Conservation (phyloP, 2,329 filamentous ascomycete genomes). For the Pestalotiopsis sp. region DNA sequence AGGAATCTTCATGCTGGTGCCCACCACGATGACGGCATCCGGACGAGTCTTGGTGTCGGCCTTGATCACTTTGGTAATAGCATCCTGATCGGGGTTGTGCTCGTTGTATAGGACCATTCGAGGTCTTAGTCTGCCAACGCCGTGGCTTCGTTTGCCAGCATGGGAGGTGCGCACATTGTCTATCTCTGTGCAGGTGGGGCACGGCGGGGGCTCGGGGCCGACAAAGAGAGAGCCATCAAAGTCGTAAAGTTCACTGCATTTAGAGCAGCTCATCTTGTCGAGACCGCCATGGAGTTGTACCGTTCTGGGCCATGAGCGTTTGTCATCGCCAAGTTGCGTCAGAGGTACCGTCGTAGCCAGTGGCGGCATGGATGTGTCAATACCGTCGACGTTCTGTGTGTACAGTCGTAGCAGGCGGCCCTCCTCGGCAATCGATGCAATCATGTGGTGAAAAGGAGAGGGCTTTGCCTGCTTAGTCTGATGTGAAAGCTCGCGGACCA, state of each 20-base stretch:
- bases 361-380: constrained; percentile 83
- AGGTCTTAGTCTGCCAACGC: constrained; percentile 85
- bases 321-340: constrained; percentile 73
- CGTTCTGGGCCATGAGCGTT: constrained; percentile 90
- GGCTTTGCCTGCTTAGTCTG: constrained; percentile 78
- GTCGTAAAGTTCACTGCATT: constrained; percentile 76
- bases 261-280: constrained; percentile 95
- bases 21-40: constrained; percentile 91
- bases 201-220: constrained; percentile 81
- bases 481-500: constrained; percentile 87
- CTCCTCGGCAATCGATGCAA: constrained; percentile 87
- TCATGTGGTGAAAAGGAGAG: constrained; percentile 89
- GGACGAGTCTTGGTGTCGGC: constrained; percentile 84
- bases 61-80: constrained; percentile 87
- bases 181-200: constrained; percentile 71
- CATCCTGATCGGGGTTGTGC: constrained; percentile 93
- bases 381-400: constrained; percentile 94
- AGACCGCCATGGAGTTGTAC: constrained; percentile 93
- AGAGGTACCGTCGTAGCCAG: constrained; percentile 81
- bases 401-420: constrained; percentile 88
- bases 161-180: constrained; percentile 76
- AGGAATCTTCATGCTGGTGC: constrained; percentile 93
- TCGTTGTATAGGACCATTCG: constrained; percentile 98
- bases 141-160: constrained; percentile 88
- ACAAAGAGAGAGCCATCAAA: constrained; percentile 82